These are phyloP conservation scores for Pestalotiopsis sp. DNA, from an alignment of 2,329 filamentous ascomycete species.

Conservation along the genomic window DNA sequence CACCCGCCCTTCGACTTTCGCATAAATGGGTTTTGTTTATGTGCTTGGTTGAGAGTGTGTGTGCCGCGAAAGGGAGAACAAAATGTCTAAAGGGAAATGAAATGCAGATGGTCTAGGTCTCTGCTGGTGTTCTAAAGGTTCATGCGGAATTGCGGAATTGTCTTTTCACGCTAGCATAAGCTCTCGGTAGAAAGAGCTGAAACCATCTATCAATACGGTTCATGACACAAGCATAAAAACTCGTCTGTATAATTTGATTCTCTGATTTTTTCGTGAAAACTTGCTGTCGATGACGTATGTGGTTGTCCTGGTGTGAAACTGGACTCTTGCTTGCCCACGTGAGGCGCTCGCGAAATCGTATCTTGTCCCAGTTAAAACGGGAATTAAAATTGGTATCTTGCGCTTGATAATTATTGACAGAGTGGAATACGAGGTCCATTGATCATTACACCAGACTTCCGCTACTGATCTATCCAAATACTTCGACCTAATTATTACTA, in stretches of 20 bases:
- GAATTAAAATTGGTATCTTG: too few species aligned
- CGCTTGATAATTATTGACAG: neutral
- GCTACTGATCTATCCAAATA: neutral
- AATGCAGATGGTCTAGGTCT: conserved; percentile 35
- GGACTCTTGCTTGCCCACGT: too few species aligned
- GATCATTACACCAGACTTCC: neutral
- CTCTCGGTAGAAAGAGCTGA: conserved; percentile 16
- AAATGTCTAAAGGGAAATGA: conserved; percentile 40
- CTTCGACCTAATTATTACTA: neutral
- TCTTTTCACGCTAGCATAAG: conserved; percentile 19
- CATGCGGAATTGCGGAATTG: conserved; percentile 21
- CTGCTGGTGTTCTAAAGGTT: conserved; percentile 51
- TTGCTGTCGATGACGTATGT: too few species aligned
- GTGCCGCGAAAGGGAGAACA: conserved; percentile 44
- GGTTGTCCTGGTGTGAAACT: too few species aligned
- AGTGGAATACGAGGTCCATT: neutral
- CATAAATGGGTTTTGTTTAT: conserved; percentile 67
- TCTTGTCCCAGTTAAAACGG: too few species aligned
- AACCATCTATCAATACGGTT: conserved; percentile 12
- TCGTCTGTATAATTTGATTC: neutral
- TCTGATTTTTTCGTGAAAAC: too few species aligned
- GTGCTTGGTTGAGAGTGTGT: conserved; percentile 23
- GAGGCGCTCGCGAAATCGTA: too few species aligned
- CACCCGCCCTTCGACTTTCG: conserved; percentile 95
- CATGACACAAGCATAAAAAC: neutral